A percentile compares a stretch with the other conserved stretches of the same genome.
phyloP scores from a whole-genome alignment of 768 basidiomycete species.

The Tulasnella sp. region DNA sequence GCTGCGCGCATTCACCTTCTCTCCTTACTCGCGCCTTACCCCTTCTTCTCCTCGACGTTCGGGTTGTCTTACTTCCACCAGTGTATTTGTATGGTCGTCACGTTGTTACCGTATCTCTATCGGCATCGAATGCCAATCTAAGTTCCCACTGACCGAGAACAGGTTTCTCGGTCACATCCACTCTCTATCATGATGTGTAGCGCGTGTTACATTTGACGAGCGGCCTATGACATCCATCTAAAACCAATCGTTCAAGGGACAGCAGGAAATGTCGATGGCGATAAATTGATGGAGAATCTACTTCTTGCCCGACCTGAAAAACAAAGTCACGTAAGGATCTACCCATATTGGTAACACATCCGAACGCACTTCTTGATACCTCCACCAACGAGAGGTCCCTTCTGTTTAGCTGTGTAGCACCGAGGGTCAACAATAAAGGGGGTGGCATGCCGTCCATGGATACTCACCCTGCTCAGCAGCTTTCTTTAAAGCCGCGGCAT shows the following conservation, averaged over 20 bases:
- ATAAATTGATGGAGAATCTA: not conserved
- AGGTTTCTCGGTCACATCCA: not conserved
- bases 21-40: not conserved
- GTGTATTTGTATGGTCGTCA: not conserved
- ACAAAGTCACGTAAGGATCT: not conserved
- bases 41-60: not conserved
- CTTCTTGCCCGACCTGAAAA: constrained; percentile 8
- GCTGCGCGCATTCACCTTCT: not conserved
- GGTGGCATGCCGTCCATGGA: not conserved
- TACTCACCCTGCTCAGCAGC: constrained; percentile 58
- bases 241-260: not conserved
- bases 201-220: not conserved
- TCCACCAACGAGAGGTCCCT: constrained; percentile 49
- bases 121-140: not conserved
- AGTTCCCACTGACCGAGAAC: not conserved
- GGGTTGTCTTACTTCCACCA: not conserved
- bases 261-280: not conserved
- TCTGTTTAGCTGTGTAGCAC: constrained; percentile 26
- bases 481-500: constrained; percentile 59
- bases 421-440: not conserved
- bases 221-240: not conserved
- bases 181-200: not conserved
- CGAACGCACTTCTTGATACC: constrained; percentile 78
- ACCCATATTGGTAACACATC: not conserved
- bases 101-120: not conserved